Percentiles rank a stretch among this genome's conserved stretches.
Evolutionary conservation across 345 rosid species (phyloP).

Genomic region (Syzygium jambos): DNA sequence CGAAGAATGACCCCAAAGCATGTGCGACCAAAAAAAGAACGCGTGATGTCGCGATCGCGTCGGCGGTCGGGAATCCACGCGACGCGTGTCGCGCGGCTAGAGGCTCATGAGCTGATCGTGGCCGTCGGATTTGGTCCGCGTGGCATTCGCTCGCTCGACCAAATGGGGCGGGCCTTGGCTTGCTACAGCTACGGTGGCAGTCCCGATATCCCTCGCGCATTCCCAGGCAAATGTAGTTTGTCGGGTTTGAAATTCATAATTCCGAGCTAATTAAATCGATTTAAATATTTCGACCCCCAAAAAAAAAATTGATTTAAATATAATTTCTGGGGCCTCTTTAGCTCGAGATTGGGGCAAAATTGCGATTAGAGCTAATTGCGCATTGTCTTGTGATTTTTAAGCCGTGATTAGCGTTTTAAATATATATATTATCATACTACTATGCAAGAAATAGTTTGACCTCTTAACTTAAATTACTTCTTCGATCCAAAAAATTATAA

Average conservation of each 20-base stretch:
- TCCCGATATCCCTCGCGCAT: not conserved
- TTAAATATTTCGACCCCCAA: not conserved
- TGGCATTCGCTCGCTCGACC: not conserved
- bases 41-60: not conserved
- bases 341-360: not conserved
- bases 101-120: not conserved
- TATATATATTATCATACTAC: too few species aligned
- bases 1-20: not conserved
- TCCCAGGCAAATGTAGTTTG: not conserved
- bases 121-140: not conserved
- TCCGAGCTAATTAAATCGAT: not conserved
- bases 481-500: too few species aligned
- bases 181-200: not conserved
- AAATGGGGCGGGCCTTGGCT: not conserved
- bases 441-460: not conserved
- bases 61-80: not conserved
- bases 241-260: not conserved
- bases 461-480: not conserved
- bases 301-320: not conserved
- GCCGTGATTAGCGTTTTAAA: not conserved
- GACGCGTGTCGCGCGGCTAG: not conserved
- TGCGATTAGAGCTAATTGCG: not conserved
- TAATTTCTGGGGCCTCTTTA: not conserved
- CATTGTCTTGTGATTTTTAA: not conserved
- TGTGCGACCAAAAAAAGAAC: not conserved